A percentile compares a stretch with the other conserved stretches of the same genome.
Evolutionary conservation across 495 filamentous ascomycete genomes (phyloP).

Genomic region (Astrothelium macrocarpum): DNA sequence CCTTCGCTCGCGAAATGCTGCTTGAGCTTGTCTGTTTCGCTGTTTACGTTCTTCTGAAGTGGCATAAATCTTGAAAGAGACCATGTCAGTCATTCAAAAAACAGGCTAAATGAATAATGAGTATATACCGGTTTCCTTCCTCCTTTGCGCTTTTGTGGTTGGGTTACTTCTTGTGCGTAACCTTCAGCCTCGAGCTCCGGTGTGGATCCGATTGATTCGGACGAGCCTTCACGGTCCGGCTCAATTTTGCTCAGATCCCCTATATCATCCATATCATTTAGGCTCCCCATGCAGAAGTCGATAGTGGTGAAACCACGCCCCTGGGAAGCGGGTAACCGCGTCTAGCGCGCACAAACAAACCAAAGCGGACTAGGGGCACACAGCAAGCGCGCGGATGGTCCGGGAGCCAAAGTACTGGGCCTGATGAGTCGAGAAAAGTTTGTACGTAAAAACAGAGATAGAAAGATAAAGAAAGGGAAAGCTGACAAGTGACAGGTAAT

Average conservation of each 20-base stretch:
- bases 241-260: constrained; percentile 31
- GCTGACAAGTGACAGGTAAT: constrained; percentile 34
- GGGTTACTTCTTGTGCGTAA: constrained; percentile 47
- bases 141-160: constrained; percentile 84
- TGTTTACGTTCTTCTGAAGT: constrained; percentile 98
- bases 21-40: constrained; percentile 93
- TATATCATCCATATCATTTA: constrained; percentile 18
- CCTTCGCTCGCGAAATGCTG: constrained; percentile 88
- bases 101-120: constrained; percentile 14
- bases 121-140: constrained; percentile 84
- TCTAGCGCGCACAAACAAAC: constrained; percentile 20
- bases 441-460: constrained; percentile 11
- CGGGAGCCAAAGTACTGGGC: constrained; percentile 3
- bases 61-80: constrained; percentile 69
- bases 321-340: constrained; percentile 17
- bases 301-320: constrained; percentile 29
- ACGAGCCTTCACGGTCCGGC: constrained; percentile 28
- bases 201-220: constrained; percentile 30
- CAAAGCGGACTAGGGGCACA: constrained; percentile 11
- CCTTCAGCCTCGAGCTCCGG: constrained; percentile 51
- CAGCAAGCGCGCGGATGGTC: neutral
- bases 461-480: constrained; percentile 20
- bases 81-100: constrained; percentile 8
- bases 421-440: constrained; percentile 19
- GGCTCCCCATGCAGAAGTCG: constrained; percentile 21